Evolutionary conservation across 768 basidiomycete species (phyloP).

Genomic region (Naganishia antarctica): DNA sequence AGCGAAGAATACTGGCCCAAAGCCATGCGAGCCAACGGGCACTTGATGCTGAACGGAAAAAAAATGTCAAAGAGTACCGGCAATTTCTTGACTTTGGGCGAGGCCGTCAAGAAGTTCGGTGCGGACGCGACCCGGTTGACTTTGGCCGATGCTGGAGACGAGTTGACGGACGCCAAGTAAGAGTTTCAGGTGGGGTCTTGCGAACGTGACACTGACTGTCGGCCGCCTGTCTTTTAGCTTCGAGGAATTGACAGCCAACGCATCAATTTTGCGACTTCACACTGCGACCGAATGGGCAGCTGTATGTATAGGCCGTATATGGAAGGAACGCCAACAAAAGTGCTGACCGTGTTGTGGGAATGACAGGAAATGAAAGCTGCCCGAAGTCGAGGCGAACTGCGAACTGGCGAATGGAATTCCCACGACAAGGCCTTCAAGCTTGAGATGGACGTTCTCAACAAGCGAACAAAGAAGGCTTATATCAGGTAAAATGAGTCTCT

Average conservation of each 20-base stretch:
- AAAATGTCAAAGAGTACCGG: constrained; percentile 99
- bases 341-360: not conserved
- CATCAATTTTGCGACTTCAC: constrained; percentile 86
- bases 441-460: constrained; percentile 81
- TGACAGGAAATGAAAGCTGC: constrained; percentile 71
- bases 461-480: constrained; percentile 72
- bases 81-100: constrained; percentile 83
- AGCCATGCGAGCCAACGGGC: constrained; percentile 91
- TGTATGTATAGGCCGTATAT: constrained; percentile 50
- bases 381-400: constrained; percentile 53
- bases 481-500: constrained; percentile 60
- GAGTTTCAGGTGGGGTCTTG: not conserved
- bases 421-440: constrained; percentile 88
- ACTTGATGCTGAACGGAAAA: constrained; percentile 93
- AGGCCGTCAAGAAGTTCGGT: constrained; percentile 89
- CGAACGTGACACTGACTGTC: not conserved
- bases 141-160: constrained; percentile 94
- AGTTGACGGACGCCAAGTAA: constrained; percentile 88
- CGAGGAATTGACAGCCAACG: constrained; percentile 96
- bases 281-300: constrained; percentile 89
- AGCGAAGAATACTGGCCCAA: constrained; percentile 76
- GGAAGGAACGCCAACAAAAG: not conserved
- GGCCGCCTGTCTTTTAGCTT: constrained; percentile 62
- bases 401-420: constrained; percentile 63
- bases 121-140: constrained; percentile 88